These are phyloP conservation scores for Emergomyces orientalis DNA, from an alignment of 2,329 filamentous ascomycete species.

Conservation along the genomic window DNA sequence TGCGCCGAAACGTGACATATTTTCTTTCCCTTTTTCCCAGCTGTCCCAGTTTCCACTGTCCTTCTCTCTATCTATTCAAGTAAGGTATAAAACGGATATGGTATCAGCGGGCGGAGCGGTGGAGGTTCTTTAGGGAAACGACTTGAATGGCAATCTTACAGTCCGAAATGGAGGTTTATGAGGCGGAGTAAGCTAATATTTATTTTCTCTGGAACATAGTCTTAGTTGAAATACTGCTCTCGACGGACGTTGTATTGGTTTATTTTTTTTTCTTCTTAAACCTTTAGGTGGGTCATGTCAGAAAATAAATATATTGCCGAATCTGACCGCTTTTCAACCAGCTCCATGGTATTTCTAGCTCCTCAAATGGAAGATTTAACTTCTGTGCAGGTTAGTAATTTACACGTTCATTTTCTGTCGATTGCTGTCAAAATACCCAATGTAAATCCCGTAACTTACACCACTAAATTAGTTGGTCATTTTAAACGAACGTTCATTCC, in stretches of 20 bases:
- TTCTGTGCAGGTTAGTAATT: too few species aligned
- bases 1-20: conserved; percentile 34
- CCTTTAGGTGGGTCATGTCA: not conserved
- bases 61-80: too few species aligned
- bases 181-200: not conserved
- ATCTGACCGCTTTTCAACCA: not conserved
- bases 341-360: not conserved
- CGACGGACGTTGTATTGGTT: not conserved
- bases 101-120: too few species aligned
- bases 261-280: not conserved
- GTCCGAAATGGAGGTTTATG: not conserved
- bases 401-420: too few species aligned
- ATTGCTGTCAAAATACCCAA: too few species aligned
- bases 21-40: not conserved
- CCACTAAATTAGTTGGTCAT: not conserved
- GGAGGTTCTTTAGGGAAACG: not conserved
- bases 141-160: not conserved
- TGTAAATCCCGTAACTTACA: not conserved
- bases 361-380: too few species aligned
- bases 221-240: not conserved
- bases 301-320: conserved; percentile 5
- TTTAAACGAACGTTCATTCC: not conserved
- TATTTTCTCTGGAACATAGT: not conserved
- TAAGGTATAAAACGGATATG: not conserved
- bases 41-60: not conserved